Percentiles rank a stretch among this genome's conserved stretches.
phyloP scores from a whole-genome alignment of 2,329 filamentous ascomycete genomes.

The Arthrobotrys entomopaga region DNA sequence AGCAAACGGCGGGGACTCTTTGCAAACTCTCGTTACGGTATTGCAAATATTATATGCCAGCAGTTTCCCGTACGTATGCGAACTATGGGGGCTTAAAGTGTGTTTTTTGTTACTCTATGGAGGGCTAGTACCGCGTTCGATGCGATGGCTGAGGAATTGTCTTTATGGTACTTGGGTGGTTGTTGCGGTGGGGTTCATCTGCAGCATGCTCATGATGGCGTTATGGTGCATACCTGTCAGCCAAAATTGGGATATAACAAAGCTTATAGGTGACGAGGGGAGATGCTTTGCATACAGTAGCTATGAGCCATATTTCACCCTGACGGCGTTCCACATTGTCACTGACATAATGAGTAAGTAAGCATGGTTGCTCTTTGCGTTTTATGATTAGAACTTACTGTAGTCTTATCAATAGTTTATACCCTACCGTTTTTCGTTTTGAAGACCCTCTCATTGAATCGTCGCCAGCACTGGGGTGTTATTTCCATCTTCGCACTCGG shows the following conservation, averaged over 20 bases:
- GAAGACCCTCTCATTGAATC: constrained; percentile 37
- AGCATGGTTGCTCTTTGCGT: background rate
- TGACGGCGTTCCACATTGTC: constrained; percentile 44
- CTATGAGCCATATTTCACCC: constrained; percentile 43
- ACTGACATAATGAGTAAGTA: constrained; percentile 49
- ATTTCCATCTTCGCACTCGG: constrained; percentile 50
- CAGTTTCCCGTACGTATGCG: constrained; percentile 47
- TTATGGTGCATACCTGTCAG: constrained; percentile 44
- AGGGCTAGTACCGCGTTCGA: constrained; percentile 36
- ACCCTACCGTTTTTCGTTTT: constrained; percentile 40
- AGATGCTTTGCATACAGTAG: constrained; percentile 51
- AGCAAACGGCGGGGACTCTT: constrained; percentile 27
- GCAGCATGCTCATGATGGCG: constrained; percentile 43
- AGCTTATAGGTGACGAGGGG: constrained; percentile 32
- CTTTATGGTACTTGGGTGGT: constrained; percentile 43
- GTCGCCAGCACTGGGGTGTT: constrained; percentile 48
- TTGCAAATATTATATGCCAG: constrained; percentile 47
- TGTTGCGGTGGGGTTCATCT: constrained; percentile 34
- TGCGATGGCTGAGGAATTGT: constrained; percentile 48
- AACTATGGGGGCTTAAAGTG: constrained; percentile 49
- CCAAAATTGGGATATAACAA: constrained; percentile 48
- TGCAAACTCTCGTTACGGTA: constrained; percentile 32
- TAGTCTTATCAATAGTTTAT: constrained; percentile 15
- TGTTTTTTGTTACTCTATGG: constrained; percentile 46
- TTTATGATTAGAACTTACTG: background rate